Evolutionary conservation across 371 early-diverging fungal genomes (phyloP), one percentile per base, ranked within the genome.

Genomic region (Lichtheimia ramosa): DNA sequence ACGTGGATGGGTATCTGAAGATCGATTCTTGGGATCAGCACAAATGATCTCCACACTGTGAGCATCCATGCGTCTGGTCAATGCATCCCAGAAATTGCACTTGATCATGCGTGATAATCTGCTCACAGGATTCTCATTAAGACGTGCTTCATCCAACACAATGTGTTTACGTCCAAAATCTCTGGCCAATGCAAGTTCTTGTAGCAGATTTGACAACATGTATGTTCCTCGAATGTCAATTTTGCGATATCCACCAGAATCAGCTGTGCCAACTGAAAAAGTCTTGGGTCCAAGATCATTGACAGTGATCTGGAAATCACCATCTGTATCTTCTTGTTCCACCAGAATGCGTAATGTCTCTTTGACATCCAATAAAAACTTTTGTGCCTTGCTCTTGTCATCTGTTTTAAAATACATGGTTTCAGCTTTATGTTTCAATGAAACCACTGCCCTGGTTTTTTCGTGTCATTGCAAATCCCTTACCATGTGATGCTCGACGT

Each of bases 271-370:
- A 24, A 98, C 81, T 3, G 84, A 79, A 64, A 98, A 84, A 3
- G 88, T 80, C 66, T 97, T 98, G 23, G 98, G 97, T 0, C 98
- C 98, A 6, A 79, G 62, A 73, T 98, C 98, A 49, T 91, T 86
- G 51, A 98, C 81, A 0, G 97, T 98, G 64, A 98, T 96, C 69
- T 96, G 97, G 63, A 83, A 90, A 65, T 98, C 94, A 16, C 93
- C 94, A 71, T 96, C 92, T 0, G 96, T 95, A 71, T 98, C 98
- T 73, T 98, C 97, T 66, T 98, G 97, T 55, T 81, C 88, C 34
- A 98, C 74, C 13, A 98, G 83, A 27, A 74, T 69, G 54, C 88
- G 84, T 52, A 91, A 84, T 2, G 94, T 93, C 59, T 88, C 89
- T 51, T 88, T 89, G 0, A 97, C 95, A 60, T 97, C 91, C 46